Conservation (phyloP, 768 basidiomycete species). For the Russula sp. region DNA sequence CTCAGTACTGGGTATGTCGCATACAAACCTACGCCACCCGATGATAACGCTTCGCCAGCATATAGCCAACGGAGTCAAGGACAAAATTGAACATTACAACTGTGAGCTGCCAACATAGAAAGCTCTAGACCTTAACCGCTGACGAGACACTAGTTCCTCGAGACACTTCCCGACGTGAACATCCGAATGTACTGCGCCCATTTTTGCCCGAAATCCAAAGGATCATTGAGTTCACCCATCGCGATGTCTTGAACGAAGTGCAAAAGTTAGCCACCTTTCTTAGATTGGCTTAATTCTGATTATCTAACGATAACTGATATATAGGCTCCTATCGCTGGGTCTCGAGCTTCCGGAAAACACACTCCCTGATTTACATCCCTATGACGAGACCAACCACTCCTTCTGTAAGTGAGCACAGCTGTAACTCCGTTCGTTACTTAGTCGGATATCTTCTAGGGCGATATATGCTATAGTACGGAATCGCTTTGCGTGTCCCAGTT, state of each 20-base stretch:
- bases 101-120: conserved; percentile 39
- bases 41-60: conserved; percentile 41
- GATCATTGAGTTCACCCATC: conserved; percentile 52
- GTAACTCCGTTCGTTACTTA: neutral
- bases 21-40: neutral
- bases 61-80: conserved; percentile 58
- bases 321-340: conserved; percentile 49
- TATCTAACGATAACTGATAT: neutral
- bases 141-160: conserved; percentile 45
- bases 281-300: conserved; percentile 34
- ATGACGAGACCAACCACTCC: conserved; percentile 35
- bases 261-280: conserved; percentile 38
- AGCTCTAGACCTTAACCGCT: neutral
- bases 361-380: conserved; percentile 48
- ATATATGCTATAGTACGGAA: conserved; percentile 63
- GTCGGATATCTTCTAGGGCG: conserved; percentile 41
- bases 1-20: conserved; percentile 50
- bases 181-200: conserved; percentile 50
- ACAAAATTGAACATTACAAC: conserved; percentile 64
- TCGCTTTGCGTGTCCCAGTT: neutral
- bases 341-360: conserved; percentile 55
- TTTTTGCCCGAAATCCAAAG: conserved; percentile 52
- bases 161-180: conserved; percentile 45
- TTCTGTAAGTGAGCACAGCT: conserved; percentile 22
- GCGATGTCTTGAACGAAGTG: conserved; percentile 45